These are phyloP conservation scores for Leccinellum luteum DNA, from an alignment of 768 basidiomycete genomes.

Conservation along the genomic window DNA sequence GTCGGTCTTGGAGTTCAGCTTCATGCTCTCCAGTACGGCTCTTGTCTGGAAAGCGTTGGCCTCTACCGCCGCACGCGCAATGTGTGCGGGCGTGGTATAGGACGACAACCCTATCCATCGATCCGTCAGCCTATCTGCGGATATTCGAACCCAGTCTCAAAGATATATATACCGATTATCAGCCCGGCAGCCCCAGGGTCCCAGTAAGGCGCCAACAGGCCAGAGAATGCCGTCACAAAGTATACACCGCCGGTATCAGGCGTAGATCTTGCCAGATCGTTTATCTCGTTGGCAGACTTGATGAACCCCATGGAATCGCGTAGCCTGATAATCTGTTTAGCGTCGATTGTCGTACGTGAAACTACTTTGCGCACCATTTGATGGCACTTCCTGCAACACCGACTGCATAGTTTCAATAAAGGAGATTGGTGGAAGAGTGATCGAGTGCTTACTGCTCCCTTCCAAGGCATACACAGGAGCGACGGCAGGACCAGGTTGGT, in stretches of 20 bases:
- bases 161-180: slow-evolving; percentile 59
- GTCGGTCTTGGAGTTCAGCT: slow-evolving; percentile 77
- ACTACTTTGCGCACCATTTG: slow-evolving; percentile 60
- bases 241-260: slow-evolving; percentile 84
- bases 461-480: slow-evolving; percentile 92
- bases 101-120: slow-evolving; percentile 60
- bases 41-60: slow-evolving; percentile 96
- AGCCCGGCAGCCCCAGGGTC: slow-evolving; percentile 87
- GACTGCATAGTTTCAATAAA: slow-evolving; percentile 42
- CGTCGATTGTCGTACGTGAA: neutral
- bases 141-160: neutral
- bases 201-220: slow-evolving; percentile 97
- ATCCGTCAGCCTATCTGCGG: neutral
- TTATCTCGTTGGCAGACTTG: slow-evolving; percentile 76
- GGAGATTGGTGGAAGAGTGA: neutral
- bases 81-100: slow-evolving; percentile 89
- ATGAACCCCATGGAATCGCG: slow-evolving; percentile 90
- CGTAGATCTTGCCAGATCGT: slow-evolving; percentile 75
- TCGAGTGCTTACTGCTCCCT: slow-evolving; percentile 73
- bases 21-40: slow-evolving; percentile 95
- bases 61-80: slow-evolving; percentile 92
- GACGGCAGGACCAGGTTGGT: slow-evolving; percentile 74
- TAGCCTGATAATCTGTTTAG: slow-evolving; percentile 49
- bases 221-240: slow-evolving; percentile 96
- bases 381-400: slow-evolving; percentile 94